Base-by-base conservation (phyloP, 2,329 filamentous ascomycete species). In the Fusarium algeriense region DNA sequence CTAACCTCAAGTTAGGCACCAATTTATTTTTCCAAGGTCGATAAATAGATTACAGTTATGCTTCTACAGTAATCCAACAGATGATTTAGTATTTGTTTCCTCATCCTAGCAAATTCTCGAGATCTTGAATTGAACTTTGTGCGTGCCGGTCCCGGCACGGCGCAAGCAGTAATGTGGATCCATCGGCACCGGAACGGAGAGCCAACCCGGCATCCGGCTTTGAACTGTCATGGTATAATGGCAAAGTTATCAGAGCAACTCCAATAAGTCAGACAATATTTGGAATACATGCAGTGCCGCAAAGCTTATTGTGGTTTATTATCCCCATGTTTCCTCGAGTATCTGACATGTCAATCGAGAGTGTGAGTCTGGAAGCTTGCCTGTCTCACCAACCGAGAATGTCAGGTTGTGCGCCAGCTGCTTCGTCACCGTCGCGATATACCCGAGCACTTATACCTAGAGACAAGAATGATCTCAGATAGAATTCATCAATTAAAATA, bases 91-190 rank as follows among this genome's bases (percentile, higher is more conserved):
- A 14, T 15, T 26, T 6, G 12, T 26, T n/a, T 23, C 20, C 15
- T 26, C 7, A 26, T 30, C 0, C 17, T 4, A 17, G 6, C 15
- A 11, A 60, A 14, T 37, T 11, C 34, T 53, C 7, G 7, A 28
- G 14, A 28, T 26, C 35, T 20, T 7, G 41, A 20, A 49, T 49
- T 9, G 26, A 57, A 32, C 48, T 44, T 23, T 59, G 46, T 64
- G 50, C 40, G 62, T 43, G 62, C 34, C 48, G 41, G 58, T 14
- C 14, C 23, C 28, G 17, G 30, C 17, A 26, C 41, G 44, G 60
- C 15, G 17, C 30, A 61, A n/a, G 11, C 52, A 17, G 30, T 30
- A 30, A 56, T n/a, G 44, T 56, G 62, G 59, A 48, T 30, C 57
- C 20, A 9, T 38, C 34, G 60, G 59, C 19, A 19, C 35, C 37